Conservation (phyloP, 2,329 filamentous ascomycete species). For the Stenocarpella maydis region DNA sequence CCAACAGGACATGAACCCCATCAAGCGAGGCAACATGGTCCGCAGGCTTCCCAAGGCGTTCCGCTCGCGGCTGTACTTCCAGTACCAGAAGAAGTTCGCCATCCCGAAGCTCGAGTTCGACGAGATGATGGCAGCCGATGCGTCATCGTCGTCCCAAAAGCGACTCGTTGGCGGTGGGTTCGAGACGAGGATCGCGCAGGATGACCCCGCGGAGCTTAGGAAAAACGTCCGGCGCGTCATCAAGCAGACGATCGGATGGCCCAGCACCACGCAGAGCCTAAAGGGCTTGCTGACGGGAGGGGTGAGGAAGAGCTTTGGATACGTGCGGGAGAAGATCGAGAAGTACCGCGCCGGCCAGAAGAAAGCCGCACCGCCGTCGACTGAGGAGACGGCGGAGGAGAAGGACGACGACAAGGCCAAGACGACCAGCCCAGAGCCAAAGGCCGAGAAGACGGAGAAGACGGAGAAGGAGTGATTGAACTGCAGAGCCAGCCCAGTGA, state of each 20-base stretch:
- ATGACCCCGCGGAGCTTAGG: conserved; percentile 71
- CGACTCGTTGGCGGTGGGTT: conserved; percentile 64
- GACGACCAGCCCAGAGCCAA: conserved; percentile 4
- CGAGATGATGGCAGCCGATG: conserved; percentile 80
- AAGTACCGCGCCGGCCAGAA: conserved; percentile 64
- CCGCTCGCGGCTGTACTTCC: conserved; percentile 89
- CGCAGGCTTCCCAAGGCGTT: conserved; percentile 87
- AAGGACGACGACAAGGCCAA: conserved; percentile 6
- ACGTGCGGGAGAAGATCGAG: conserved; percentile 81
- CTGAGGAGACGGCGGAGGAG: neutral
- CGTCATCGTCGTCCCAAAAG: conserved; percentile 60
- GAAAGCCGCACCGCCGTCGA: conserved; percentile 23
- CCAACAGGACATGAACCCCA: conserved; percentile 89
- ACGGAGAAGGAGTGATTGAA: conserved; percentile 16
- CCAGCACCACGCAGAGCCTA: conserved; percentile 84
- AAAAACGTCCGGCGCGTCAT: conserved; percentile 79
- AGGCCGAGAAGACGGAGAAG: conserved; percentile 14
- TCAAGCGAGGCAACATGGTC: conserved; percentile 95
- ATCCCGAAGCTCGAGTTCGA: conserved; percentile 87
- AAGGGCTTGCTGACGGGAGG: conserved; percentile 88
- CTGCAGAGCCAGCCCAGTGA: neutral
- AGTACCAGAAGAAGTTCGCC: conserved; percentile 89
- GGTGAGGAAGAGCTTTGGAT: conserved; percentile 72
- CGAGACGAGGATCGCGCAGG: conserved; percentile 81
- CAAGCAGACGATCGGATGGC: conserved; percentile 89